Evolutionary conservation across 805 yeast species (phyloP).

Genomic region (Starmerella gropengiesseri): DNA sequence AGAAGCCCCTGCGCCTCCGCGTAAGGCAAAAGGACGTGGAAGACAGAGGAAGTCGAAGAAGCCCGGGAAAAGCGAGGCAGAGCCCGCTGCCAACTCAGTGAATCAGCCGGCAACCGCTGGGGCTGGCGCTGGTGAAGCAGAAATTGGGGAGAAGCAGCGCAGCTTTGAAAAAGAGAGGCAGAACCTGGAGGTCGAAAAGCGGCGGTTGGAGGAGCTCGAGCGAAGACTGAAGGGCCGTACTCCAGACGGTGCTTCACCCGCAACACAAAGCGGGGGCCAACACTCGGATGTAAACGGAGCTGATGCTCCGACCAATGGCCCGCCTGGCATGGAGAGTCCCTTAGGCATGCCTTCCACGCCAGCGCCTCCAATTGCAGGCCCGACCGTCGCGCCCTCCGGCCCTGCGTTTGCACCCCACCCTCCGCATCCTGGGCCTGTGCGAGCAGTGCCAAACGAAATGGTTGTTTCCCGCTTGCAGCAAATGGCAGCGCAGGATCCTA

Average conservation of each 20-base stretch:
- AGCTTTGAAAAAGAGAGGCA: conserved; percentile 7
- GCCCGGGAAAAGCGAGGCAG: not conserved
- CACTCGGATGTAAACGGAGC: not conserved
- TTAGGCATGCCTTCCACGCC: not conserved
- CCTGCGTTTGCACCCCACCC: no score
- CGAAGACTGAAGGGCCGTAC: conserved; percentile 1
- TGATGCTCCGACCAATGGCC: not conserved
- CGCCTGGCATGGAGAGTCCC: not conserved
- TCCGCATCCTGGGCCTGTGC: conserved; percentile 2
- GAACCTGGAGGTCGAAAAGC: conserved; percentile 5
- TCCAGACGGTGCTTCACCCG: no score
- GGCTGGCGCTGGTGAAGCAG: not conserved
- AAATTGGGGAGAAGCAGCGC: not conserved
- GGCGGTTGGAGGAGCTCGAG: conserved; percentile 17
- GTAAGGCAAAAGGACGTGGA: no score
- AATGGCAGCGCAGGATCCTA: conserved; percentile 63
- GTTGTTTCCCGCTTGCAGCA: conserved; percentile 79
- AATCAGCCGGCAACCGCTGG: not conserved
- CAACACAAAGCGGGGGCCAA: no score
- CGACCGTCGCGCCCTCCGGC: not conserved
- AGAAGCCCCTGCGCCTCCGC: no score
- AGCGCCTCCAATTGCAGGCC: not conserved
- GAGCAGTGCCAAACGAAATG: conserved; percentile 40
- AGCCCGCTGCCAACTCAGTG: not conserved
- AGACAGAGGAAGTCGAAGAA: no score